phyloP scores from a whole-genome alignment of 2,329 filamentous ascomycete species.

The Beauveria asiatica region DNA sequence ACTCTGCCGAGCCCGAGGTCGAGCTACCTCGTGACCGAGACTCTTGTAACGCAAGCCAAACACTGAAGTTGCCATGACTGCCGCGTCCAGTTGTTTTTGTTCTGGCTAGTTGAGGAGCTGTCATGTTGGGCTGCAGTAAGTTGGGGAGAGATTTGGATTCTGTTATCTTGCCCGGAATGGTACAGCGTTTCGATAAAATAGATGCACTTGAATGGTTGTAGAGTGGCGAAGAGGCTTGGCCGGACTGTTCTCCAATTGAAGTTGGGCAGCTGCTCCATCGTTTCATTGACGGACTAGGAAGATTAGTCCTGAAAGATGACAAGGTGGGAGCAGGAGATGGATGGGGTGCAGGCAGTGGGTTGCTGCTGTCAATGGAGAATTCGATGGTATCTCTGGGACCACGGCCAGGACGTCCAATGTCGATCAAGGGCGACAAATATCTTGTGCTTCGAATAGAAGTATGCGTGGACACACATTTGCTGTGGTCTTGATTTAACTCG shows the following conservation, averaged over 20 bases:
- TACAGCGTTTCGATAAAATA: conserved; percentile 11
- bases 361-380: conserved; percentile 26
- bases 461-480: conserved; percentile 25
- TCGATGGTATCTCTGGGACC: conserved; percentile 43
- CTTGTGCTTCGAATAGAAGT: conserved; percentile 19
- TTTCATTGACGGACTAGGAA: conserved; percentile 10
- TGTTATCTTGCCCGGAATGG: not conserved
- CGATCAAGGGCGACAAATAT: conserved; percentile 19
- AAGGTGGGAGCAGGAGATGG: conserved; percentile 14
- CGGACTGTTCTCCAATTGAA: not conserved
- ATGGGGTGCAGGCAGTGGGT: not conserved
- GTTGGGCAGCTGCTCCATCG: conserved; percentile 9
- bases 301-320: not conserved
- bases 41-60: conserved; percentile 30
- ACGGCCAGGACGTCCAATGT: conserved; percentile 23
- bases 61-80: conserved; percentile 25
- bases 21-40: conserved; percentile 22
- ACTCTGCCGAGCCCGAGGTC: not conserved
- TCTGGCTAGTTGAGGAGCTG: not conserved
- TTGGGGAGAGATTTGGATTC: conserved; percentile 1
- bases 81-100: conserved; percentile 15
- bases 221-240: no score
- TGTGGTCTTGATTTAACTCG: conserved; percentile 41
- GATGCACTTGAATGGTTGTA: not conserved
- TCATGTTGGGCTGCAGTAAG: not conserved